Conservation (phyloP, 768 basidiomycete species). For the Coprinopsis marcescibilis region DNA sequence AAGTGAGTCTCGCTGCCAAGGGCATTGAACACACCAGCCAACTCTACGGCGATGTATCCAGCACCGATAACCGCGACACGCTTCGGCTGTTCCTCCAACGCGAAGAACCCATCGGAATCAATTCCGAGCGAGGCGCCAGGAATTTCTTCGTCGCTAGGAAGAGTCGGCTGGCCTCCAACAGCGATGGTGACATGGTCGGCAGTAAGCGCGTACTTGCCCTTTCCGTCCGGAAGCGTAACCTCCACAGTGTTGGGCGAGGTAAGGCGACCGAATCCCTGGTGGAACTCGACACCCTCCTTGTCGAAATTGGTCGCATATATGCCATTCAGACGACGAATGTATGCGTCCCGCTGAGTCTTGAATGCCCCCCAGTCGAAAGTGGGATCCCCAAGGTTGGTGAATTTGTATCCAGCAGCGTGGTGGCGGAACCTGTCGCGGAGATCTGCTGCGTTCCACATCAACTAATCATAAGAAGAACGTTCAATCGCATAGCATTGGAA, state of each 20-base stretch:
- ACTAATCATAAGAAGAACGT: conserved; percentile 40
- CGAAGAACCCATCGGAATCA: conserved; percentile 95
- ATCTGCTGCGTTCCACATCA: conserved; percentile 98
- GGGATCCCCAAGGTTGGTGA: conserved; percentile 50
- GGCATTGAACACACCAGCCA: conserved; percentile 89
- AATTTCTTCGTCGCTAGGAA: conserved; percentile 72
- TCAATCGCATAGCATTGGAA: too few species aligned
- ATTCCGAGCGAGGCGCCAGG: conserved; percentile 91
- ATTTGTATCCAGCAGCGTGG: conserved; percentile 69
- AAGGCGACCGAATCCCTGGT: conserved; percentile 74
- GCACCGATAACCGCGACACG: conserved; percentile 94
- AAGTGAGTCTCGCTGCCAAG: conserved; percentile 91
- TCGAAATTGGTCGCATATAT: conserved; percentile 89
- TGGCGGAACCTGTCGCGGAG: conserved; percentile 78
- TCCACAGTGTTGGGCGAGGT: conserved; percentile 64
- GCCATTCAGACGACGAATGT: conserved; percentile 82
- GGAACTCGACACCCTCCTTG: conserved; percentile 83
- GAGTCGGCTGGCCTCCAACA: conserved; percentile 79
- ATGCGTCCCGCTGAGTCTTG: conserved; percentile 93
- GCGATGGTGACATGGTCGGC: conserved; percentile 80
- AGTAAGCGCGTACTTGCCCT: conserved; percentile 60
- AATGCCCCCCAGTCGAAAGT: conserved; percentile 87
- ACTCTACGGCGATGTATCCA: conserved; percentile 96
- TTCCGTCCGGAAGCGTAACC: conserved; percentile 63
- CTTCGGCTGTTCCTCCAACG: conserved; percentile 83